phyloP scores from a whole-genome alignment of 2,329 filamentous ascomycete species.

The Xylaria sp. region DNA sequence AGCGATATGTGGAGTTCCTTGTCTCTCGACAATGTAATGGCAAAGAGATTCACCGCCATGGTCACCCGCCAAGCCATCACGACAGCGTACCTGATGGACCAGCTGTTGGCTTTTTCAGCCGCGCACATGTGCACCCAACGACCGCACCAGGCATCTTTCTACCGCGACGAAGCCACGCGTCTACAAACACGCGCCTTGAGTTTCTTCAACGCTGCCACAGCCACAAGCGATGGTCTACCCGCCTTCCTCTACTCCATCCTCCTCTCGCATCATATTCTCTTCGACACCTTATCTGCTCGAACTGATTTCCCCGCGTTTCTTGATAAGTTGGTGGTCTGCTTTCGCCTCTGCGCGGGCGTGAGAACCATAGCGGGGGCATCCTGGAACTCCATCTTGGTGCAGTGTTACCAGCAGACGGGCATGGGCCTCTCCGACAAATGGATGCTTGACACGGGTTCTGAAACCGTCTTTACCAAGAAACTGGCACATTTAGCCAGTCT shows the following conservation, averaged over 20 bases:
- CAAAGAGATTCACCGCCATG: slow-evolving; percentile 45
- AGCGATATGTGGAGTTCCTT: slow-evolving; percentile 32
- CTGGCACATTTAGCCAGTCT: slow-evolving; percentile 1
- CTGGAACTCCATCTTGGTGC: slow-evolving; percentile 14
- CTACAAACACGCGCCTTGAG: slow-evolving; percentile 37
- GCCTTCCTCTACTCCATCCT: slow-evolving; percentile 42
- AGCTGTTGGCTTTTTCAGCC: slow-evolving; percentile 58
- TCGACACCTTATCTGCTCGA: slow-evolving; percentile 31
- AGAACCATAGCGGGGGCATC: slow-evolving; percentile 27
- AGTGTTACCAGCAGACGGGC: slow-evolving; percentile 19
- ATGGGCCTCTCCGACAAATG: slow-evolving; percentile 1
- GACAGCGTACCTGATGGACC: slow-evolving; percentile 58
- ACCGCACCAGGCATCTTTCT: slow-evolving; percentile 27
- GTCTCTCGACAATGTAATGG: slow-evolving; percentile 9
- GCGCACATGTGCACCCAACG: slow-evolving; percentile 52
- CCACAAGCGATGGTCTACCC: slow-evolving; percentile 32
- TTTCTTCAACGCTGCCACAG: slow-evolving; percentile 28
- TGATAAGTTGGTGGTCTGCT: slow-evolving; percentile 30
- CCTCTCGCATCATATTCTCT: slow-evolving; percentile 40
- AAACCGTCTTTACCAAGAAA: slow-evolving; percentile 6
- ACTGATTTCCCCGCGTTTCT: slow-evolving; percentile 25
- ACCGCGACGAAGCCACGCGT: slow-evolving; percentile 35
- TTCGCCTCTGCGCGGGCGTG: slow-evolving; percentile 38
- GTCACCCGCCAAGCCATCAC: neutral
- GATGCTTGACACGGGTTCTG: neutral